Percentiles rank a stretch among this genome's conserved stretches.
Conservation (phyloP, 768 basidiomycete species). For the Serpula lacrymans region DNA sequence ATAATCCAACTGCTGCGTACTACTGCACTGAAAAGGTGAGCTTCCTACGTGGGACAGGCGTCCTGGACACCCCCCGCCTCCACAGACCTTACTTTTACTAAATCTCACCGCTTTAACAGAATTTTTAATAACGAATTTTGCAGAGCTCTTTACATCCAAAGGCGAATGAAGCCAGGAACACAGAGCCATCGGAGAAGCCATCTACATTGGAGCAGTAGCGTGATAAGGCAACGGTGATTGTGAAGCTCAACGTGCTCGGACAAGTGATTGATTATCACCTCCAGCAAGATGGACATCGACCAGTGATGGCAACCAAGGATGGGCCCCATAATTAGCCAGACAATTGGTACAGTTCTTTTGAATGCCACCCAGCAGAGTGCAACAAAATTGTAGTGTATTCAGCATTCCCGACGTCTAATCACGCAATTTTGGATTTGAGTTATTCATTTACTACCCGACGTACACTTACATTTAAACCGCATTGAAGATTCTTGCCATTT, state of each 20-base stretch:
- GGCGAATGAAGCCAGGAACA: background rate
- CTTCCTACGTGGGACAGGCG: no score
- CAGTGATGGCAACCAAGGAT: background rate
- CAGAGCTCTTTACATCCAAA: constrained; percentile 3
- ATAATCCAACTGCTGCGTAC: no score
- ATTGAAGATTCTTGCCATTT: constrained; percentile 6
- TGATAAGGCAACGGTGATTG: background rate
- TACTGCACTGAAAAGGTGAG: no score
- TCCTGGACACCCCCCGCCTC: no score
- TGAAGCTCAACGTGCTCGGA: constrained; percentile 9
- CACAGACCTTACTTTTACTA: no score
- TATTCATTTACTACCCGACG: background rate
- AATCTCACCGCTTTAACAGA: no score
- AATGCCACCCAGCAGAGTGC: background rate
- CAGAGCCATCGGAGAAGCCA: background rate
- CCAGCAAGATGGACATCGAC: background rate
- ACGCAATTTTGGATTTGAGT: constrained; percentile 4
- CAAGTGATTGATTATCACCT: constrained; percentile 2
- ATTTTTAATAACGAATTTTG: constrained; percentile 16
- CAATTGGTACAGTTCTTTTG: background rate
- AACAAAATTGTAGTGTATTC: constrained; percentile 13
- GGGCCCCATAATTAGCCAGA: background rate
- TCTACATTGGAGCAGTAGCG: background rate
- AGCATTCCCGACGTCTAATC: constrained; percentile 7
- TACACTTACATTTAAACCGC: no score